Evolutionary conservation across 768 basidiomycete species (phyloP).

Genomic region (Pleurotus cornucopiae): DNA sequence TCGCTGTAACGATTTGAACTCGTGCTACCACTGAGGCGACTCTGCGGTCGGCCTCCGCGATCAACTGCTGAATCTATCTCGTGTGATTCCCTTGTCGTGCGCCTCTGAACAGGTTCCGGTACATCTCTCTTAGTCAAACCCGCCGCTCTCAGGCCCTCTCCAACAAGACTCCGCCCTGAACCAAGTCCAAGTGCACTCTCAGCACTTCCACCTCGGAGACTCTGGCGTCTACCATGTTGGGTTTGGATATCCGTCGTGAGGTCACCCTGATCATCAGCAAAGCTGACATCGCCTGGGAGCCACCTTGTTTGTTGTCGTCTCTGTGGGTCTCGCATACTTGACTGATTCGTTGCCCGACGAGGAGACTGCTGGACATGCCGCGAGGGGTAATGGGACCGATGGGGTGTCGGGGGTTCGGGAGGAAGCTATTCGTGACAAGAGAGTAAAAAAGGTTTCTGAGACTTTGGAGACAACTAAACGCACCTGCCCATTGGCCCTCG

Average conservation of each 20-base stretch:
- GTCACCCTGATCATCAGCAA: conserved; percentile 2
- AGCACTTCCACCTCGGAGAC: conserved; percentile 60
- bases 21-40: not conserved
- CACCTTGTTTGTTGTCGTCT: conserved; percentile 49
- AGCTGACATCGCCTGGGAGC: conserved; percentile 42
- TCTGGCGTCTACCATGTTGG: conserved; percentile 44
- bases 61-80: not conserved
- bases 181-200: conserved; percentile 54
- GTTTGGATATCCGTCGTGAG: not conserved
- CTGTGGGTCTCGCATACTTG: conserved; percentile 44
- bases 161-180: conserved; percentile 51
- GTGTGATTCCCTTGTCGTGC: conserved; percentile 6
- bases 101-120: conserved; percentile 14
- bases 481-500: conserved; percentile 5
- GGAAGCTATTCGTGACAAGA: conserved; percentile 7
- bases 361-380: conserved; percentile 10
- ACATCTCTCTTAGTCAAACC: conserved; percentile 46
- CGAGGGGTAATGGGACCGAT: conserved; percentile 2
- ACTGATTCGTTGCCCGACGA: conserved; percentile 19
- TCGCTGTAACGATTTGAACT: not conserved
- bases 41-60: not conserved
- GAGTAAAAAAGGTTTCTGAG: not conserved
- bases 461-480: not conserved
- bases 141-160: conserved; percentile 68
- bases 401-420: conserved; percentile 1